phyloP scores from a whole-genome alignment of 805 yeast species.

The Candida cerambycidarum region DNA sequence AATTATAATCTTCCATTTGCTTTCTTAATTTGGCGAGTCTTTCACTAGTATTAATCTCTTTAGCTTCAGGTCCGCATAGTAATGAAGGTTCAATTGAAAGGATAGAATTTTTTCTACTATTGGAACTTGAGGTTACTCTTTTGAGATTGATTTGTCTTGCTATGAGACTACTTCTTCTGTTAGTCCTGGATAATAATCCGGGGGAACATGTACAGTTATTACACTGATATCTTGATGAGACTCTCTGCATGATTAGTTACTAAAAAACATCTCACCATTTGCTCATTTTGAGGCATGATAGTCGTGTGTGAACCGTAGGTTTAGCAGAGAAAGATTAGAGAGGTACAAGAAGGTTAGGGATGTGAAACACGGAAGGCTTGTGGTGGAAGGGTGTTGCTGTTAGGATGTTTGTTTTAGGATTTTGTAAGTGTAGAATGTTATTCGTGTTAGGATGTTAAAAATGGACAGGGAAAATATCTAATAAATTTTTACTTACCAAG shows the following conservation, averaged over 20 bases:
- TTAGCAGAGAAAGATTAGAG: not conserved
- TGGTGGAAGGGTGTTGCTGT: too few species aligned
- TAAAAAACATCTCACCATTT: constrained; percentile 6
- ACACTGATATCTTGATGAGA: constrained; percentile 51
- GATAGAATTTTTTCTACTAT: constrained; percentile 38
- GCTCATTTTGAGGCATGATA: not conserved
- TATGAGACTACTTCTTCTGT: constrained; percentile 56
- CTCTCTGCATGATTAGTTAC: constrained; percentile 20
- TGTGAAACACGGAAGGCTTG: too few species aligned
- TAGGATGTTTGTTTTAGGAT: too few species aligned
- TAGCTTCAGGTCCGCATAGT: constrained; percentile 41
- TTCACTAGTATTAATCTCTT: constrained; percentile 59
- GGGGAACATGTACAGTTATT: constrained; percentile 83
- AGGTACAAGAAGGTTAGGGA: too few species aligned
- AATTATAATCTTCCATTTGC: constrained; percentile 46
- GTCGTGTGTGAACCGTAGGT: not conserved
- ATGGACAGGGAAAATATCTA: too few species aligned
- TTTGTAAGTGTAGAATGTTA: too few species aligned
- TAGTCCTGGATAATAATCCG: constrained; percentile 68
- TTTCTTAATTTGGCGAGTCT: constrained; percentile 63
- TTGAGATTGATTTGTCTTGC: constrained; percentile 42
- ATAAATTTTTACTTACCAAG: too few species aligned
- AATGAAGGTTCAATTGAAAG: constrained; percentile 43
- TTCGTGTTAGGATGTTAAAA: too few species aligned
- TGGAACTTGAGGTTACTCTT: constrained; percentile 23